These are phyloP conservation scores for Pyrus hybrid DNA, from an alignment of 331 rosid species.

Conservation along the genomic window DNA sequence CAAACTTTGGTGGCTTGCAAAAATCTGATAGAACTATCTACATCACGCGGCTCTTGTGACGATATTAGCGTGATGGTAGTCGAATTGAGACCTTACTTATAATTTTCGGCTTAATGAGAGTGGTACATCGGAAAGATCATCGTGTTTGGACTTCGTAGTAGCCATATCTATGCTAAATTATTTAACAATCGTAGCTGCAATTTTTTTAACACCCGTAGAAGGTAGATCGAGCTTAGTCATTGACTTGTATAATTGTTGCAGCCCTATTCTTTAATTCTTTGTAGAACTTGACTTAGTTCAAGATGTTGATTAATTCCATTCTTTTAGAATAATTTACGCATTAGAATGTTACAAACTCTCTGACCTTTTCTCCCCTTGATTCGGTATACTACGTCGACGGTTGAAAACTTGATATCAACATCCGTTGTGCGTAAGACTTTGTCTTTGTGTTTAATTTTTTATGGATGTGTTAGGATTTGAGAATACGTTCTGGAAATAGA, in stretches of 20 bases:
- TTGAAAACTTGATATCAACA: neutral
- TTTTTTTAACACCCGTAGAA: neutral
- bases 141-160: too few relatives aligned
- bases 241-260: neutral
- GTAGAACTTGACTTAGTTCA: neutral
- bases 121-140: neutral
- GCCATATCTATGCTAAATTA: neutral
- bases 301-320: slow-evolving; percentile 10
- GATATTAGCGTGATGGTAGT: slow-evolving; percentile 42
- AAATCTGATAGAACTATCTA: slow-evolving; percentile 27
- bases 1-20: slow-evolving; percentile 33
- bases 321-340: neutral
- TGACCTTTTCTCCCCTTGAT: neutral
- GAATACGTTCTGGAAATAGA: too few relatives aligned
- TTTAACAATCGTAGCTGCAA: neutral
- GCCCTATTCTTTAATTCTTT: slow-evolving; percentile 14
- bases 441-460: neutral
- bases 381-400: neutral
- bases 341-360: neutral
- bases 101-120: slow-evolving; percentile 3
- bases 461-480: too few relatives aligned
- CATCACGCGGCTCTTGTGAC: slow-evolving; percentile 34
- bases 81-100: slow-evolving; percentile 35
- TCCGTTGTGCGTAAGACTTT: neutral
- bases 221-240: neutral